Evolutionary conservation across 106 monocot species (phyloP).

Genomic region (Phalaenopsis aphrodite): DNA sequence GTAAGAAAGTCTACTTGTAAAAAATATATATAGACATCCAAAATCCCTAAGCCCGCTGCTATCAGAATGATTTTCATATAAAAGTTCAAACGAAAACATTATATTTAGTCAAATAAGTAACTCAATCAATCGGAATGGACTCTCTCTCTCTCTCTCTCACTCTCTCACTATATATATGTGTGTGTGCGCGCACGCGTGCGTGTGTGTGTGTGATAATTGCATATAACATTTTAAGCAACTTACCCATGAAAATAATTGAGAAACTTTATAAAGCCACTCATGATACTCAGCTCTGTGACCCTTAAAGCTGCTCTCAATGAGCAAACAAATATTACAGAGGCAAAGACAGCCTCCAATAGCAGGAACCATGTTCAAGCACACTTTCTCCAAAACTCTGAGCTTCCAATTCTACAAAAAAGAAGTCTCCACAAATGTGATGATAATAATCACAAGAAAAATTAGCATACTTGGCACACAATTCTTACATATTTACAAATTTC

Average conservation of each 20-base stretch:
- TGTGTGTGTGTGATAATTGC: neutral
- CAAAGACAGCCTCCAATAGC: conserved; percentile 44
- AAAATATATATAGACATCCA: too few relatives aligned
- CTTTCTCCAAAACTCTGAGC: conserved; percentile 21
- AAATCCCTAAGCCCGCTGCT: too few relatives aligned
- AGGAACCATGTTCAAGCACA: conserved; percentile 39
- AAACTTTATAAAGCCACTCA: conserved; percentile 49
- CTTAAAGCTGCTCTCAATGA: conserved; percentile 26
- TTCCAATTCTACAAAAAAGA: conserved; percentile 6
- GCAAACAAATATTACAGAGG: conserved; percentile 33
- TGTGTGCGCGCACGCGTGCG: neutral
- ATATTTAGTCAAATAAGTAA: too few relatives aligned
- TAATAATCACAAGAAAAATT: neutral
- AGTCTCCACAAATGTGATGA: neutral
- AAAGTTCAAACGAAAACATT: too few relatives aligned
- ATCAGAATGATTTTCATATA: too few relatives aligned
- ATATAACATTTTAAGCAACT: conserved; percentile 6
- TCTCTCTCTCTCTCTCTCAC: too few relatives aligned
- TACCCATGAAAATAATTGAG: conserved; percentile 71
- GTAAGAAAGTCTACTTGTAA: too few relatives aligned
- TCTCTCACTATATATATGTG: neutral
- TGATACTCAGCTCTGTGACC: conserved; percentile 37
- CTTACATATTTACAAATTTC: too few relatives aligned
- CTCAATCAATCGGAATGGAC: too few relatives aligned
- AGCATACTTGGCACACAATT: too few relatives aligned